phyloP scores from a whole-genome alignment of 2,329 filamentous ascomycete genomes.

The Colletotrichum sp. region DNA sequence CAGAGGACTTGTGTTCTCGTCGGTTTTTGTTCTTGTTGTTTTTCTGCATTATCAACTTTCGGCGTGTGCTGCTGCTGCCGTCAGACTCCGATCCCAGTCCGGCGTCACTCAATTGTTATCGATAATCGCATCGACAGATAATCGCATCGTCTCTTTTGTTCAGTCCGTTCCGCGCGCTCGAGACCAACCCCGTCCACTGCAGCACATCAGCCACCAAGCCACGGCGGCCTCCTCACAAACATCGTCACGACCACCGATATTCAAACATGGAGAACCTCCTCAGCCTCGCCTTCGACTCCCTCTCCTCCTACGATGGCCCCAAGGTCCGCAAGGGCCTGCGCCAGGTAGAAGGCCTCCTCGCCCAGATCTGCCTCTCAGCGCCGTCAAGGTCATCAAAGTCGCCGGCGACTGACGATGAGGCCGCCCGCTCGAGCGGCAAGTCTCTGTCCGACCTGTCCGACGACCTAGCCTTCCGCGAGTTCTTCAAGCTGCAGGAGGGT shows the following conservation, averaged over 20 bases:
- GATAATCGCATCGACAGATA: not conserved
- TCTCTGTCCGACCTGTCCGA: constrained; percentile 72
- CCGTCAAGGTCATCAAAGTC: constrained; percentile 28
- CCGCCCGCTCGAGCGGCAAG: constrained; percentile 48
- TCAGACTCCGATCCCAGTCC: not conserved
- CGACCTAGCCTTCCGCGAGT: constrained; percentile 92
- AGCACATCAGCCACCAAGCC: constrained; percentile 14
- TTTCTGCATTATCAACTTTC: constrained; percentile 7
- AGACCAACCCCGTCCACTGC: not conserved
- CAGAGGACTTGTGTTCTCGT: constrained; percentile 19
- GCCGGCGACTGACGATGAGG: constrained; percentile 7
- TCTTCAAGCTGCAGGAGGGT: constrained; percentile 94
- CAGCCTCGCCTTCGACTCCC: constrained; percentile 93
- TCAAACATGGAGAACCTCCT: constrained; percentile 83
- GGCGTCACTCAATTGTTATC: not conserved
- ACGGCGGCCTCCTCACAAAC: not conserved
- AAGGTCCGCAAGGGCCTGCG: constrained; percentile 94
- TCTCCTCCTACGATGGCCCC: constrained; percentile 86
- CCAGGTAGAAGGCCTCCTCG: constrained; percentile 91
- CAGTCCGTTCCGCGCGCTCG: not conserved
- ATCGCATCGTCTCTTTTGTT: constrained; percentile 17
- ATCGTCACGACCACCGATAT: constrained; percentile 25
- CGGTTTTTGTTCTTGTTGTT: constrained; percentile 1
- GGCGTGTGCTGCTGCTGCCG: not conserved
- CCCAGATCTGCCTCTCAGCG: constrained; percentile 86